Percentiles rank a stretch among this genome's conserved stretches.
Conservation (phyloP, 257 asterid species). For the Penstemon barbatus region DNA sequence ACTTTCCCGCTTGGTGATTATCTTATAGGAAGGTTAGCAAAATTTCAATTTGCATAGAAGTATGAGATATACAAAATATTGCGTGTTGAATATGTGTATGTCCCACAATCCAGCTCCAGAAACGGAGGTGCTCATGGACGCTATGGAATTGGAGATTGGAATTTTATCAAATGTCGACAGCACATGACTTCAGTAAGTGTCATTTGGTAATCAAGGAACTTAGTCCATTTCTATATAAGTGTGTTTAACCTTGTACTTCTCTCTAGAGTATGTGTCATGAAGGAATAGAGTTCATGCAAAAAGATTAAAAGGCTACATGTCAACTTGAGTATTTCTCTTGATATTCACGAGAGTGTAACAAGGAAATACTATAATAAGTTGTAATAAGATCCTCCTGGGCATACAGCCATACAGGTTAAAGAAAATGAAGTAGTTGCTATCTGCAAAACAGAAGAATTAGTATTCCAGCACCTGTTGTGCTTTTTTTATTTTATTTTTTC, state of each 20-base stretch:
- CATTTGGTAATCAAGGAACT: conserved; percentile 5
- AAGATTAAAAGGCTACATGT: conserved; percentile 2
- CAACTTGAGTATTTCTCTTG: conserved; percentile 2
- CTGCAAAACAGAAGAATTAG: too few species aligned
- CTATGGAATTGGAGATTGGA: conserved; percentile 92
- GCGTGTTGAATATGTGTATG: conserved; percentile 31
- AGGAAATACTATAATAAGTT: neutral
- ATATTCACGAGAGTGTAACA: neutral
- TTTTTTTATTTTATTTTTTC: too few species aligned
- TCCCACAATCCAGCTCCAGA: conserved; percentile 58
- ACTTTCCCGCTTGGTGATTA: conserved; percentile 96
- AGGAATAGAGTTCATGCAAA: conserved; percentile 5
- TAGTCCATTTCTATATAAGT: conserved; percentile 22
- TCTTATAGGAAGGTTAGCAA: conserved; percentile 80
- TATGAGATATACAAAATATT: conserved; percentile 15
- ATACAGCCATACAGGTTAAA: neutral
- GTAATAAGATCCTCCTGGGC: neutral
- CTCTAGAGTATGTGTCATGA: neutral
- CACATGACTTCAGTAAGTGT: conserved; percentile 70
- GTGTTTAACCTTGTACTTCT: conserved; percentile 14
- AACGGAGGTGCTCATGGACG: conserved; percentile 98
- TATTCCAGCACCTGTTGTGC: too few species aligned
- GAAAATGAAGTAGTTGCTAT: too few species aligned
- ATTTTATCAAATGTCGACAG: conserved; percentile 81
- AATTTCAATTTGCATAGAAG: conserved; percentile 24